Base-by-base conservation (phyloP, 768 basidiomycete species). In the Arthromyces matolae region DNA sequence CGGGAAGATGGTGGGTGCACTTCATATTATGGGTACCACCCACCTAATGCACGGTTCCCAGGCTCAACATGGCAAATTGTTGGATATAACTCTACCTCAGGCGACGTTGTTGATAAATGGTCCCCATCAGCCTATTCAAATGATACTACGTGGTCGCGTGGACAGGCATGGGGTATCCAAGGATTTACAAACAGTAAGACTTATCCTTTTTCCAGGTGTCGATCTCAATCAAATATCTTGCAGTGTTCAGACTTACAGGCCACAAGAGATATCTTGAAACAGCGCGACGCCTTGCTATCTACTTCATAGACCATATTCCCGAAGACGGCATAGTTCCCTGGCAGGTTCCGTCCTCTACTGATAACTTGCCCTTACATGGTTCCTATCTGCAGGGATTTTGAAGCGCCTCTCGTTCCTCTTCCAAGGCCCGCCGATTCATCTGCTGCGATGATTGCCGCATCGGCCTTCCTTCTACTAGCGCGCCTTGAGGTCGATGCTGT, bases 131-230 rank as follows among this genome's bases (percentile, higher is more conserved):
- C 84, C 0, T 86, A 71, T 57, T 68, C 83, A 18, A 73, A 85
- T 56, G 66, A 27, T 38, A 86, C 83, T 60, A 87, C 86, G 6
- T 87, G 86, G 86, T 76, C 81, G 37, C 78, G 86, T 24, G 85
- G 85, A 7, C 81, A 89, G 60, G 76, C 80, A 12, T 87, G 84
- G 84, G 85, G 73, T 2, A 73, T 86, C 23, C 83, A 81, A 53
- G 84, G 84, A 0, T 87, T 80, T 59, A 77, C 82, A 0, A 83
- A 80, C 56, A 83, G 85, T 85, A 53, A 27, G 81, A 66, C 23
- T 9, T 16, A 45, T 22, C 23, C n/a, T n/a, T n/a, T 3, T 35
- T 45, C 25, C n/a, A n/a, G n/a, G n/a, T n/a, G n/a, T 23, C 32
- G 29, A 42, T 22, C 8, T 6, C 20, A 5, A 23, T 20, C 24